Conservation (phyloP, 1,284 basidiomycete genomes). For the Ustilago shanxiensis region DNA sequence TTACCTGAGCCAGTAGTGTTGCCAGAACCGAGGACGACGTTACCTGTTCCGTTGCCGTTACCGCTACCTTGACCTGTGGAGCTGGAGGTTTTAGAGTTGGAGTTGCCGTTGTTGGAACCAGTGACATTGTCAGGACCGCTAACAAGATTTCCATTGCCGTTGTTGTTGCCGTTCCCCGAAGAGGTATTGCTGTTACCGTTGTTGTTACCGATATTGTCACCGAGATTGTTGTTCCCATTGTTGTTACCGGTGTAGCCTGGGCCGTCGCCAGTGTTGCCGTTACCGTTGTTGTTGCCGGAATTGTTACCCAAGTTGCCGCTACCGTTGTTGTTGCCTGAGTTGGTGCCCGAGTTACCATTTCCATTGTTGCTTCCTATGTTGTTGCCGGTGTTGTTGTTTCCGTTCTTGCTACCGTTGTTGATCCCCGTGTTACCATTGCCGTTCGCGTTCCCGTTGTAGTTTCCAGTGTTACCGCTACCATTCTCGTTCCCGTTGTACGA, state of each 20-base stretch:
- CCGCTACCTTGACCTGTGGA: not conserved
- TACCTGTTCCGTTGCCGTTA: conserved; percentile 17
- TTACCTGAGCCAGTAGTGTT: conserved; percentile 16
- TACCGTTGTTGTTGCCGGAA: conserved; percentile 14
- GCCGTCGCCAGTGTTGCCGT: conserved; percentile 4
- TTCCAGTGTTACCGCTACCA: not conserved
- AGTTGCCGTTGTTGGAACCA: conserved; percentile 7
- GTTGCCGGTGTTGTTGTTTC: conserved; percentile 6
- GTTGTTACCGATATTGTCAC: conserved; percentile 1
- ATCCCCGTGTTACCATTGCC: conserved; percentile 2
- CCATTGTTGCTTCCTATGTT: conserved; percentile 10
- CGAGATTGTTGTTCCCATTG: conserved; percentile 19
- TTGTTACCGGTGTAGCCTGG: conserved; percentile 6
- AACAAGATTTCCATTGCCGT: conserved; percentile 9
- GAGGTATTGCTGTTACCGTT: conserved; percentile 5
- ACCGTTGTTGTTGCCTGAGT: conserved; percentile 9
- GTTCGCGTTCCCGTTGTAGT: conserved; percentile 10
- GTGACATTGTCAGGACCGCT: conserved; percentile 5
- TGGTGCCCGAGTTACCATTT: conserved; percentile 14
- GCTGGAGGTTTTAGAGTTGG: not conserved
- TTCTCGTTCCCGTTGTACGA: conserved; percentile 3
- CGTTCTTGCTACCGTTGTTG: conserved; percentile 14
- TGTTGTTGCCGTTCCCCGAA: not conserved
- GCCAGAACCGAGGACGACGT: not conserved
- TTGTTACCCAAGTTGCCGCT: conserved; percentile 11